Conservation (phyloP, 345 rosid species). For the Salix udensis region DNA sequence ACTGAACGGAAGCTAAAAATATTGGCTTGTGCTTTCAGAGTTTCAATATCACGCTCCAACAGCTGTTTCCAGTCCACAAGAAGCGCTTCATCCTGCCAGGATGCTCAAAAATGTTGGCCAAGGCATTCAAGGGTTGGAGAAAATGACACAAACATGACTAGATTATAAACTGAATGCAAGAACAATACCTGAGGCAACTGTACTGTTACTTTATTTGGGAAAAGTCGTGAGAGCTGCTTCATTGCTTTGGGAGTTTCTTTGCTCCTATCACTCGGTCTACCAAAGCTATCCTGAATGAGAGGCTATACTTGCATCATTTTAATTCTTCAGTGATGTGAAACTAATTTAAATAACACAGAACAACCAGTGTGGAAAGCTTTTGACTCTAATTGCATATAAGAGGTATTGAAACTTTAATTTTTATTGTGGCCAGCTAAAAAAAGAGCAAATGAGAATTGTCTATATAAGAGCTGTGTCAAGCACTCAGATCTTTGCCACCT, state of each 20-base stretch:
- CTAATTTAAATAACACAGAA: background rate
- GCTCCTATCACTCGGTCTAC: slow-evolving; percentile 80
- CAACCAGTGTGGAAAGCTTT: background rate
- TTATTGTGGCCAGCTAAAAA: background rate
- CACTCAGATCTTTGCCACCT: background rate
- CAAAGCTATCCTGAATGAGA: slow-evolving; percentile 72
- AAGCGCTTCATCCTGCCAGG: slow-evolving; percentile 71
- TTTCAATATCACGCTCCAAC: slow-evolving; percentile 87
- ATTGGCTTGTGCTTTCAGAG: slow-evolving; percentile 78
- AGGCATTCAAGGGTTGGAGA: background rate
- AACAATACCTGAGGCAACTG: slow-evolving; percentile 87
- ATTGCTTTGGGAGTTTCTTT: slow-evolving; percentile 81
- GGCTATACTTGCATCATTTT: slow-evolving; percentile 6
- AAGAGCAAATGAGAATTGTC: background rate
- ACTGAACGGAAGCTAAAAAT: slow-evolving; percentile 63
- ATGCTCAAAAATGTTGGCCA: slow-evolving; percentile 23
- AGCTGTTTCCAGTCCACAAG: slow-evolving; percentile 97
- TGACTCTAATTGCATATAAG: background rate
- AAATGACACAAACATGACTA: slow-evolving; percentile 1
- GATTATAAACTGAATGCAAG: background rate
- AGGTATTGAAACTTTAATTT: background rate
- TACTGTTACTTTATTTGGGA: slow-evolving; percentile 93
- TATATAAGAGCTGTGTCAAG: background rate
- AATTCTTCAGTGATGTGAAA: background rate
- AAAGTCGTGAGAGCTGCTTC: slow-evolving; percentile 86